These are phyloP conservation scores for Ambrosiella xylebori DNA, from an alignment of 2,329 filamentous ascomycete genomes.

Conservation along the genomic window DNA sequence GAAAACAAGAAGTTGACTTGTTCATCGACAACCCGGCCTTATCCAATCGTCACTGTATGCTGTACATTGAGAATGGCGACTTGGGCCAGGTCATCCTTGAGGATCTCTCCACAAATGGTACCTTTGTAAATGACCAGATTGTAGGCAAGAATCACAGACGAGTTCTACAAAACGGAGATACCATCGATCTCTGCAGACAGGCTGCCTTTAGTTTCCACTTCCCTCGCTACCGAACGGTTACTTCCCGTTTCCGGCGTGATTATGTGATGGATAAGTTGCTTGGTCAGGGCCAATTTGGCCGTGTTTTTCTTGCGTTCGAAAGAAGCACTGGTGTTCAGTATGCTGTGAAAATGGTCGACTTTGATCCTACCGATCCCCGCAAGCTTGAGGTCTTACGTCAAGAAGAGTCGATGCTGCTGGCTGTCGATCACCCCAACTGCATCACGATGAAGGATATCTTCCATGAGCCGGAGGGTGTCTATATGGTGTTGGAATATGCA, in stretches of 20 bases:
- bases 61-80: slow-evolving; percentile 45
- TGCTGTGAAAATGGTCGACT: slow-evolving; percentile 89
- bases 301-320: slow-evolving; percentile 81
- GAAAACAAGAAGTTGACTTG: slow-evolving; percentile 33
- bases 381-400: slow-evolving; percentile 51
- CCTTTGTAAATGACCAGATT: slow-evolving; percentile 82
- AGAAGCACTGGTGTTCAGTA: slow-evolving; percentile 65
- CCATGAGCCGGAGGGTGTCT: slow-evolving; percentile 77
- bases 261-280: slow-evolving; percentile 73
- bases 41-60: slow-evolving; percentile 63
- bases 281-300: slow-evolving; percentile 88
- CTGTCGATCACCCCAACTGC: slow-evolving; percentile 87
- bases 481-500: slow-evolving; percentile 75
- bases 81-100: slow-evolving; percentile 54
- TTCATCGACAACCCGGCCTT: slow-evolving; percentile 45
- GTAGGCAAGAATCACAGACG: slow-evolving; percentile 84
- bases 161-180: slow-evolving; percentile 76
- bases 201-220: slow-evolving; percentile 87
- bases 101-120: slow-evolving; percentile 89
- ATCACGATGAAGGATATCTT: slow-evolving; percentile 91
- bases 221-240: slow-evolving; percentile 45
- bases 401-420: slow-evolving; percentile 91
- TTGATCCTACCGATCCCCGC: slow-evolving; percentile 38
- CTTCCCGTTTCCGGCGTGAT: slow-evolving; percentile 62
- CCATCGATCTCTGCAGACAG: slow-evolving; percentile 71